A percentile compares a stretch with the other conserved stretches of the same genome.
Conservation (phyloP, 2,329 filamentous ascomycete species). For the Helicocarpus griseus region DNA sequence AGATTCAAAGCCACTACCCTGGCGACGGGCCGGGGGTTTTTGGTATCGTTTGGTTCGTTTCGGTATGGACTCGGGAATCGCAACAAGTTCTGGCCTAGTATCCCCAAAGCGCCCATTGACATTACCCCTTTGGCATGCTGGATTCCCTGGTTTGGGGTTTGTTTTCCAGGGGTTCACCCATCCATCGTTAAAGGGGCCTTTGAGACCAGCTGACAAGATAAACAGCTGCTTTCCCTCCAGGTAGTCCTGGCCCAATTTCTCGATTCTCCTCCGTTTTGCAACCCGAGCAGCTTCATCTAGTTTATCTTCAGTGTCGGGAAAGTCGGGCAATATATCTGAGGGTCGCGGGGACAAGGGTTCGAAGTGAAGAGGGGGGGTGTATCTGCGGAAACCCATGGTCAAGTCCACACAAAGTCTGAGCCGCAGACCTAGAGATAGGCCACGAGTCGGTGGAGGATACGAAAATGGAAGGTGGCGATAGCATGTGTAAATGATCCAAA, state of each 20-base stretch:
- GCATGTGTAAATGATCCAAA: slow-evolving; percentile 6
- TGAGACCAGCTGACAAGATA: slow-evolving; percentile 36
- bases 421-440: not conserved
- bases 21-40: not conserved
- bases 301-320: slow-evolving; percentile 31
- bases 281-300: slow-evolving; percentile 22
- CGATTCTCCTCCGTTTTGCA: slow-evolving; percentile 34
- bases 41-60: not conserved
- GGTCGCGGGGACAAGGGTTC: slow-evolving; percentile 23
- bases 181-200: slow-evolving; percentile 34
- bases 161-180: slow-evolving; percentile 40
- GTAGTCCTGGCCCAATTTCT: slow-evolving; percentile 33
- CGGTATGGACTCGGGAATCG: not conserved
- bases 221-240: slow-evolving; percentile 34
- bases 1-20: slow-evolving; percentile 1
- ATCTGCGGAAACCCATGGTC: slow-evolving; percentile 14
- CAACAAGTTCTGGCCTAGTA: not conserved
- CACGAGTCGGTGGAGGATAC: slow-evolving; percentile 6
- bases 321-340: slow-evolving; percentile 16
- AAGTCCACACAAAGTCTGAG: not conserved
- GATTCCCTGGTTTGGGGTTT: too few relatives aligned
- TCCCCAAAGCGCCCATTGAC: too few relatives aligned
- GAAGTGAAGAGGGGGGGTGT: slow-evolving; percentile 23
- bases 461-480: slow-evolving; percentile 1
- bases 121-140: too few relatives aligned